Percentiles rank a stretch among this genome's conserved stretches.
Evolutionary conservation across 306 rosid genomes (phyloP).

Genomic region (Sicyos edulis): DNA sequence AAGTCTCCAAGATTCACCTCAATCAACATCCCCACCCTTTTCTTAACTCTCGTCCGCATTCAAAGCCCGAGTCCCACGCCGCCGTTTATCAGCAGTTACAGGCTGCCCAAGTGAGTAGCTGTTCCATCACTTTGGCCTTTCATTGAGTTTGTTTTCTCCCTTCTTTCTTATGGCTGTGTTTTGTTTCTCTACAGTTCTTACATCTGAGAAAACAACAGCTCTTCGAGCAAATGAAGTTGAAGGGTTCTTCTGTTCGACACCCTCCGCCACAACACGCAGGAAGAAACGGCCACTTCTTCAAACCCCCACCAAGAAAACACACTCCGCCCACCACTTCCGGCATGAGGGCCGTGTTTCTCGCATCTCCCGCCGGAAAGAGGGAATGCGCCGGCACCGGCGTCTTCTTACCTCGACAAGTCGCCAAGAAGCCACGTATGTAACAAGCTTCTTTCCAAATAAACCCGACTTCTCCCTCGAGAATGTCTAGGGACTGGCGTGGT

Average conservation of each 20-base stretch:
- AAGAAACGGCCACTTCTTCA: slow-evolving; percentile 26
- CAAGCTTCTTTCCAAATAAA: too few relatives aligned
- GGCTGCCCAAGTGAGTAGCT: slow-evolving; percentile 31
- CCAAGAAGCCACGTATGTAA: slow-evolving; percentile 32
- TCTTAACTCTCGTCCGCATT: background rate
- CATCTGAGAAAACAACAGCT: slow-evolving; percentile 44
- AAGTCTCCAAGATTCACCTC: slow-evolving; percentile 36
- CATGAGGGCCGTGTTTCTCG: slow-evolving; percentile 42
- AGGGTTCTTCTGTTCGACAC: slow-evolving; percentile 19
- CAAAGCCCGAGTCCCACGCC: slow-evolving; percentile 32
- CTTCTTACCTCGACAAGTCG: slow-evolving; percentile 46
- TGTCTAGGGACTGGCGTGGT: too few relatives aligned
- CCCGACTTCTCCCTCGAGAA: too few relatives aligned
- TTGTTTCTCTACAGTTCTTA: slow-evolving; percentile 27
- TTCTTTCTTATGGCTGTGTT: background rate
- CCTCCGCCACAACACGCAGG: slow-evolving; percentile 31
- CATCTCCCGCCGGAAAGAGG: slow-evolving; percentile 25
- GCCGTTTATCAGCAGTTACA: slow-evolving; percentile 35
- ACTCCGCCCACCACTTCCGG: slow-evolving; percentile 32
- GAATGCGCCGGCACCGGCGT: slow-evolving; percentile 60
- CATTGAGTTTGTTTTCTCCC: background rate
- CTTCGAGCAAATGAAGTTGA: slow-evolving; percentile 27
- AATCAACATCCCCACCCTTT: slow-evolving; percentile 24
- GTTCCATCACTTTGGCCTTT: background rate
- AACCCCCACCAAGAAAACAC: slow-evolving; percentile 32